These are phyloP conservation scores for Huntiella omanensis DNA, from an alignment of 2,329 filamentous ascomycete species.

Conservation along the genomic window DNA sequence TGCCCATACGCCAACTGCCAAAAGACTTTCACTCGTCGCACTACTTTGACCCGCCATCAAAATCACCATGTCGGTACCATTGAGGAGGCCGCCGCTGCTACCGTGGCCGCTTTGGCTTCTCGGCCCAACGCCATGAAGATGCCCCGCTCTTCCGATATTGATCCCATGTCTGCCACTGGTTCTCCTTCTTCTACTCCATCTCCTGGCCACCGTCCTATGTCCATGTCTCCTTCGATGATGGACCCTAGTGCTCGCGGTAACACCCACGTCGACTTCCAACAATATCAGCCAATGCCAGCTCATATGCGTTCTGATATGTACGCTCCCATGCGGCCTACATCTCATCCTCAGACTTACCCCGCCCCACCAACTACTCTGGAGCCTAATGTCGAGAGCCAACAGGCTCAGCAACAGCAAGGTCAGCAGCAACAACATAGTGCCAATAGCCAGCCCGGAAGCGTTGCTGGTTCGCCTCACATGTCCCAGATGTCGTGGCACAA, in stretches of 20 bases:
- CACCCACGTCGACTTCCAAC: conserved; percentile 34
- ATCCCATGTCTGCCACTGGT: conserved; percentile 50
- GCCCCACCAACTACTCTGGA: conserved; percentile 62
- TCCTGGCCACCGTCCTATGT: conserved; percentile 58
- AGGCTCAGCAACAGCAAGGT: conserved; percentile 26
- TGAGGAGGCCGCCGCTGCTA: conserved; percentile 79
- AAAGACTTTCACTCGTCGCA: conserved; percentile 93
- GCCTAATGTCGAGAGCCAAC: conserved; percentile 55
- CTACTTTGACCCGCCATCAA: conserved; percentile 85
- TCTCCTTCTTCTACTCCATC: conserved; percentile 68
- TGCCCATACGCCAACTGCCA: conserved; percentile 95
- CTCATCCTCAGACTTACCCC: conserved; percentile 68
- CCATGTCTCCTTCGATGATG: conserved; percentile 54
- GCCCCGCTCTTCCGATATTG: conserved; percentile 43
- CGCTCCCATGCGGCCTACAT: conserved; percentile 51
- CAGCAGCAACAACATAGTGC: conserved; percentile 27
- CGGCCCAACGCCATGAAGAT: conserved; percentile 23
- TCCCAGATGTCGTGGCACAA: conserved; percentile 57
- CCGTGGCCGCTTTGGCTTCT: conserved; percentile 62
- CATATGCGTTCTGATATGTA: conserved; percentile 64
- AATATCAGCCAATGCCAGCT: conserved; percentile 59
- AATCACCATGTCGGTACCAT: conserved; percentile 91
- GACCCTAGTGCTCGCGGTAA: neutral
- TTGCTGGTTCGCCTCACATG: conserved; percentile 77
- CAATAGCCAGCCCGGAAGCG: conserved; percentile 41